Evolutionary conservation across 2,329 filamentous ascomycete genomes (phyloP), one percentile per base, ranked within the genome.

Genomic region (Ophiostoma montium): DNA sequence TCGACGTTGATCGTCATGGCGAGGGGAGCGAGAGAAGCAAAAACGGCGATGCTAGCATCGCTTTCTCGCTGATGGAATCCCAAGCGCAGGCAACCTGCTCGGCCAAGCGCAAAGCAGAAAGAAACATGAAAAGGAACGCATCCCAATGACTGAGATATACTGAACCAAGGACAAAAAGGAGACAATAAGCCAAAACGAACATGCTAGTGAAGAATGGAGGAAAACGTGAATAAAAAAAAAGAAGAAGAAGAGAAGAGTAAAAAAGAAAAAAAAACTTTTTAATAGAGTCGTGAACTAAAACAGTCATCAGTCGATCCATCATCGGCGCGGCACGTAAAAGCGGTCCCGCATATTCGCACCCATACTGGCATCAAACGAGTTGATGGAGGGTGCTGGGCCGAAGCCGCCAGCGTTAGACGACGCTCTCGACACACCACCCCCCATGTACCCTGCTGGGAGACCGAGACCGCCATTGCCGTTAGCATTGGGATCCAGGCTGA

Each of bases 401-500:
- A 54, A 56, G 5, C 38, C 49, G 3, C 47, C 44, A 8, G 52
- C 31, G 9, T 57, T 56, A 18, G 56, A 57, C 13, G 59, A 52
- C 6, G 59, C 45, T 10, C 59, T 54, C 8, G 60, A 53, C 39
- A 60, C 58, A 19, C 50, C 54, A 13, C 57, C 56, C 21, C 54
- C 52, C 13, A 58, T 55, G 46, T 64, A 64, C 3, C 53, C 16
- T 6, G 51, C 35, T 2, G 58, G 23, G 8, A 63, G 48, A 1
- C 56, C 56, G 41, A 63, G 50, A 2, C 55, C 49, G 4, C 56
- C 54, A 10, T 19, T 44, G 46, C 55, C 39, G 53, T 55, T 55
- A 46, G 54, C n/a, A 54, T 57, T 38, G 23, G 54, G 48, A 41
- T 65, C 62, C 3, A 65, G 53, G 27, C 52, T 51, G 10, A 63